Percentiles rank a stretch among this genome's conserved stretches.
Evolutionary conservation across 2,329 filamentous ascomycete species (phyloP).

Genomic region (Aspergillus tamarii): DNA sequence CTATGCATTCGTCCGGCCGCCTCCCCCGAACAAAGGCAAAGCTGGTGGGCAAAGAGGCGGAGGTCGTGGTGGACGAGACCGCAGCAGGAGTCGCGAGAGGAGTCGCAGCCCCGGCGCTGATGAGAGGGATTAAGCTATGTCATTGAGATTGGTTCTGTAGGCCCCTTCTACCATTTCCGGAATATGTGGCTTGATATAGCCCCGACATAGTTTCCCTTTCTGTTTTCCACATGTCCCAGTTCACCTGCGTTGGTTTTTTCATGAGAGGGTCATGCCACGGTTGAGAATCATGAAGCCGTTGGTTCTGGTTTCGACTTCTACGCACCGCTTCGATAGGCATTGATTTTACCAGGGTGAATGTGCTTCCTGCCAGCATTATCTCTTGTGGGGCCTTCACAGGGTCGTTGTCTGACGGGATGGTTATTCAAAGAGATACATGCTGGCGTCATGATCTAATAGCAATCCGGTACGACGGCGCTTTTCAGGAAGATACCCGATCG

Average conservation of each 20-base stretch:
- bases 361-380: conserved; percentile 29
- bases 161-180: background rate
- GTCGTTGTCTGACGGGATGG: conserved; percentile 4
- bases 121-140: conserved; percentile 34
- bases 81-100: conserved; percentile 50
- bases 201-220: background rate
- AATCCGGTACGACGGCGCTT: conserved; percentile 28
- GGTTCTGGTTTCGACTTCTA: background rate
- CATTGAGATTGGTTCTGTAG: conserved; percentile 5
- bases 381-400: conserved; percentile 9
- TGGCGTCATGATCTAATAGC: conserved; percentile 32
- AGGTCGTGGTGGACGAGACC: conserved; percentile 38
- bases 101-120: conserved; percentile 50
- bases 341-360: background rate
- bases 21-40: conserved; percentile 50
- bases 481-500: background rate
- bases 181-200: conserved; percentile 12
- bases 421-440: conserved; percentile 23
- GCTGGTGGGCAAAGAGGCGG: conserved; percentile 46
- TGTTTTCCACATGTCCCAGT: conserved; percentile 7
- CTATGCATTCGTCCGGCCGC: conserved; percentile 68
- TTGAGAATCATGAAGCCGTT: background rate
- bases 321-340: background rate
- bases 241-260: conserved; percentile 1
- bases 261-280: background rate